Evolutionary conservation across 2,329 filamentous ascomycete genomes (phyloP).

Genomic region (Aspergillus versicolor): DNA sequence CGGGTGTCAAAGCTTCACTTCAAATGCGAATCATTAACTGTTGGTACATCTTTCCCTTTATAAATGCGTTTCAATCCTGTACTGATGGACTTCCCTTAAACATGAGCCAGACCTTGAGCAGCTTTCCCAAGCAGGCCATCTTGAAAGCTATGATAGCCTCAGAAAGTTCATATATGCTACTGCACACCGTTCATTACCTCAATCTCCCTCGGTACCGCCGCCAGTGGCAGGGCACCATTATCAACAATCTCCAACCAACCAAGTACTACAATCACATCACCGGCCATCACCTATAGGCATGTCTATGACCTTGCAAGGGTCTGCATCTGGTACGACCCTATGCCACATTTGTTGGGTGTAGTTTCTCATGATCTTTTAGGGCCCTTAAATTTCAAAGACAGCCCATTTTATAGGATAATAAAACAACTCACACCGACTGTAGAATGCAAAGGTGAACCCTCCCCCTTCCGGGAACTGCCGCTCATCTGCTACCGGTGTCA

Average conservation of each 20-base stretch:
- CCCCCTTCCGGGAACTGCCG: not conserved
- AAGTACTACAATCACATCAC: constrained; percentile 26
- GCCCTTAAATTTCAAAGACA: constrained; percentile 64
- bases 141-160: constrained; percentile 32
- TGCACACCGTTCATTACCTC: constrained; percentile 28
- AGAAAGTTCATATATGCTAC: constrained; percentile 33
- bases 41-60: constrained; percentile 51
- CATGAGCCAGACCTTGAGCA: constrained; percentile 27
- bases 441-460: constrained; percentile 66
- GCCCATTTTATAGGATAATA: constrained; percentile 79
- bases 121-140: constrained; percentile 21
- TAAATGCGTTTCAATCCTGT: not conserved
- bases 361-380: constrained; percentile 40
- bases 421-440: constrained; percentile 64
- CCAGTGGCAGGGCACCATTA: constrained; percentile 25
- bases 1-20: constrained; percentile 80
- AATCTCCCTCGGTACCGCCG: constrained; percentile 23
- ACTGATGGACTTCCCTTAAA: not conserved
- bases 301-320: constrained; percentile 31
- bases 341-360: not conserved
- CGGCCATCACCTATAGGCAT: constrained; percentile 27
- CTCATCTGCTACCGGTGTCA: constrained; percentile 16
- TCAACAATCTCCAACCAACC: constrained; percentile 24
- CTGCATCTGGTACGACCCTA: constrained; percentile 27
- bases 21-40: constrained; percentile 75